These are phyloP conservation scores for Debaryomyces udenii DNA, from an alignment of 1,139 yeast species.

Conservation along the genomic window DNA sequence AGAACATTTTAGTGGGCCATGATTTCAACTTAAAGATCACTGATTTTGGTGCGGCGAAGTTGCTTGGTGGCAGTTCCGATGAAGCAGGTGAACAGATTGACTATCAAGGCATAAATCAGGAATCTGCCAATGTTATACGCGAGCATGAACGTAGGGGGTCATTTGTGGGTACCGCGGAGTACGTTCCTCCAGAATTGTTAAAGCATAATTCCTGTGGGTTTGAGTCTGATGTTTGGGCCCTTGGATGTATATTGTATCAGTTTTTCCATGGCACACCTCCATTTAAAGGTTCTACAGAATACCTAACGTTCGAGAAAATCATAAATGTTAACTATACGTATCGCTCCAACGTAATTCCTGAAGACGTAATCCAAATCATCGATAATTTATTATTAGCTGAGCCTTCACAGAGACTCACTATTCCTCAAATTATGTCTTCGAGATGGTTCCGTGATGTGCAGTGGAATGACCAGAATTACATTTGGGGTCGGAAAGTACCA, in stretches of 20 bases:
- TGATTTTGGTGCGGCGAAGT: constrained; percentile 98
- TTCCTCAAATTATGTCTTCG: constrained; percentile 39
- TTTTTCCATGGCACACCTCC: constrained; percentile 96
- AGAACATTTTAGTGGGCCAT: constrained; percentile 78
- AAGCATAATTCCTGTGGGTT: constrained; percentile 83
- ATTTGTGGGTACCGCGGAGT: constrained; percentile 59
- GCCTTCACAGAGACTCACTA: constrained; percentile 35
- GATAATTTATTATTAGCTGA: constrained; percentile 64
- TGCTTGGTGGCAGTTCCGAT: constrained; percentile 54
- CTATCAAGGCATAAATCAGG: constrained; percentile 34
- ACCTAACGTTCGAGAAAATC: constrained; percentile 90
- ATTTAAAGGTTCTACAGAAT: constrained; percentile 94
- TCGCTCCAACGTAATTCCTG: constrained; percentile 68
- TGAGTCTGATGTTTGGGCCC: constrained; percentile 93
- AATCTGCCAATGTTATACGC: constrained; percentile 11
- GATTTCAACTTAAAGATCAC: constrained; percentile 86
- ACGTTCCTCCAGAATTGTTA: constrained; percentile 91
- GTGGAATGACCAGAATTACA: constrained; percentile 46
- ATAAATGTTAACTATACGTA: constrained; percentile 81
- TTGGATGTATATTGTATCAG: constrained; percentile 91
- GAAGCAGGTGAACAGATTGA: constrained; percentile 36
- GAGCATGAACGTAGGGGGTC: constrained; percentile 66
- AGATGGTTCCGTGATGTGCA: constrained; percentile 45
- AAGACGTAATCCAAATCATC: constrained; percentile 63
- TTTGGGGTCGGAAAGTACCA: constrained; percentile 52